phyloP scores from a whole-genome alignment of 1,139 yeast genomes.

The Hansenula lynferdii region DNA sequence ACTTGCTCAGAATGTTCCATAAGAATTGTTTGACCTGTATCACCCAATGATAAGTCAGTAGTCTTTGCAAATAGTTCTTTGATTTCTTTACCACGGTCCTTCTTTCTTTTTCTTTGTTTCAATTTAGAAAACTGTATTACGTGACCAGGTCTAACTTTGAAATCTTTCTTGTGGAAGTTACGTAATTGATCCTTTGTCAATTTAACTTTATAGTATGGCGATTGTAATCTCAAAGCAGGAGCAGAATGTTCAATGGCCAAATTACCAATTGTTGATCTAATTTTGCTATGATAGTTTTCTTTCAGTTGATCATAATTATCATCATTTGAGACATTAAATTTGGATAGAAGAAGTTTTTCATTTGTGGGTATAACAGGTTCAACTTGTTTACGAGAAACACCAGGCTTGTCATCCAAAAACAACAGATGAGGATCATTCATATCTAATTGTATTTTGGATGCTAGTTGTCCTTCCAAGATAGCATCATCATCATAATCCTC shows the following conservation, averaged over 20 bases:
- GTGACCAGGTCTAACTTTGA: conserved; percentile 74
- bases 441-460: conserved; percentile 53
- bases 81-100: conserved; percentile 79
- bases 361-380: conserved; percentile 41
- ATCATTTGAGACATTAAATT: conserved; percentile 86
- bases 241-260: conserved; percentile 86
- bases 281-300: conserved; percentile 85
- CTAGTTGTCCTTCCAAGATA: conserved; percentile 69
- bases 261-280: conserved; percentile 90
- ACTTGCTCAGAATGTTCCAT: conserved; percentile 90
- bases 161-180: conserved; percentile 75
- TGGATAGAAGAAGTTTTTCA: conserved; percentile 43
- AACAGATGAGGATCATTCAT: conserved; percentile 83
- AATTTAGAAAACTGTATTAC: conserved; percentile 70
- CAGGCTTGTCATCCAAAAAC: conserved; percentile 46
- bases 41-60: conserved; percentile 78
- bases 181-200: conserved; percentile 67
- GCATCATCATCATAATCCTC: conserved; percentile 68
- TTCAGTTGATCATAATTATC: conserved; percentile 76
- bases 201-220: conserved; percentile 86
- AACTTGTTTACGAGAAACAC: conserved; percentile 18
- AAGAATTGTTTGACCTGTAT: conserved; percentile 69
- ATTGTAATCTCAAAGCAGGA: conserved; percentile 82
- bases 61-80: conserved; percentile 69
- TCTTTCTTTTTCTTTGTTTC: conserved; percentile 80